Percentiles rank a stretch among this genome's conserved stretches.
phyloP scores from a whole-genome alignment of 2,329 filamentous ascomycete genomes.

The Aspergillus novoparasiticus region DNA sequence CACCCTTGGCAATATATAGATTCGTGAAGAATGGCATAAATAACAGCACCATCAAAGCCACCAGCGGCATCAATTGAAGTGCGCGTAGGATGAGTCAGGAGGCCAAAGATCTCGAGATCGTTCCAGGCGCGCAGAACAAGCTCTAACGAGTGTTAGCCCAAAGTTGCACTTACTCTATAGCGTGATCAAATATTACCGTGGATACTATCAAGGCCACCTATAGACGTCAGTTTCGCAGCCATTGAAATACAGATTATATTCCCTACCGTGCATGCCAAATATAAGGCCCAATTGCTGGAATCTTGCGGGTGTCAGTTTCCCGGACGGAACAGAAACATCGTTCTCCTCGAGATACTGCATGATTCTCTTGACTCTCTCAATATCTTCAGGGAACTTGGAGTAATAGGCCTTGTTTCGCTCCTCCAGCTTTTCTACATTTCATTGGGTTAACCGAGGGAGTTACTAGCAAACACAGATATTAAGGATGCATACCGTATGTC shows the following conservation, averaged over 20 bases:
- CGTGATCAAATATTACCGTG: slow-evolving; percentile 54
- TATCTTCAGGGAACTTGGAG: slow-evolving; percentile 80
- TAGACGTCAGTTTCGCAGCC: slow-evolving; percentile 14
- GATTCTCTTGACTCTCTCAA: slow-evolving; percentile 67
- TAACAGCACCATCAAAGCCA: slow-evolving; percentile 72
- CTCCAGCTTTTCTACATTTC: slow-evolving; percentile 58
- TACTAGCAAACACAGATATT: background rate
- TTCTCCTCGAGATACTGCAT: slow-evolving; percentile 65
- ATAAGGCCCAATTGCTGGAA: slow-evolving; percentile 76
- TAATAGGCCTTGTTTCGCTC: slow-evolving; percentile 80
- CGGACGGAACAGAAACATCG: slow-evolving; percentile 68
- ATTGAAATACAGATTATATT: background rate
- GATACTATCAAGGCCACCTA: slow-evolving; percentile 70
- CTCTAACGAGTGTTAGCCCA: slow-evolving; percentile 39
- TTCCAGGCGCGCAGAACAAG: slow-evolving; percentile 69
- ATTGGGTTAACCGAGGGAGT: slow-evolving; percentile 14
- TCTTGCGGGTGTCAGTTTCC: slow-evolving; percentile 69
- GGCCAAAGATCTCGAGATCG: slow-evolving; percentile 76
- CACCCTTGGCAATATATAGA: slow-evolving; percentile 78
- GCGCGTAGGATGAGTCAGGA: slow-evolving; percentile 72
- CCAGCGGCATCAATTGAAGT: slow-evolving; percentile 67
- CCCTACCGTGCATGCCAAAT: slow-evolving; percentile 72
- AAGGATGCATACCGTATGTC: slow-evolving; percentile 56
- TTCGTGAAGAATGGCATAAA: slow-evolving; percentile 88
- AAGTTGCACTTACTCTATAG: background rate